Base-by-base conservation (phyloP, 345 rosid genomes). In the Rhodamnia rubescens region DNA sequence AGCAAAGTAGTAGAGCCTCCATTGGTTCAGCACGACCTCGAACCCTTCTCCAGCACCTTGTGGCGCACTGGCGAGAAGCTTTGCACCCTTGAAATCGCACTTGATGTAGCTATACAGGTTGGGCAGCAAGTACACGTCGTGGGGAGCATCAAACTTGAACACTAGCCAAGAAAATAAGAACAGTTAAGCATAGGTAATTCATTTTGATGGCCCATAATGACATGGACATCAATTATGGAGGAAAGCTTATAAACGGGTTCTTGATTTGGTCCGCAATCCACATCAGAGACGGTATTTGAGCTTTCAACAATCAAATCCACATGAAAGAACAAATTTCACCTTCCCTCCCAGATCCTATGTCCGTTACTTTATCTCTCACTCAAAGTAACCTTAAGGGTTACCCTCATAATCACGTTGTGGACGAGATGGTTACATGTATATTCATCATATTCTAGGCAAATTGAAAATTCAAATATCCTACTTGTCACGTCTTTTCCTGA, bases 91-190 rank as follows among this genome's bases (percentile, higher is more conserved):
- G 85, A 87, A 87, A 53, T 87, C 85, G 74, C 91, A 82, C 24
- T 24, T 74, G 22, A 85, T 21, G 82, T 55, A 89, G 64, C 87
- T 87, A 50, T 55, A 52, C 7, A 81, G 59, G 54, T 85, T 75
- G 24, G 90, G 88, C 74, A 84, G 69, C 86, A 82, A 32, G 87
- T 85, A 87, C 82, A 89, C 86, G 40, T 86, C 57, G 55, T 85
- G 85, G 10, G 88, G 90, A 16, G 86, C 36, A n/a, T 86, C 85
- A 4, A 84, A 88, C 53, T 86, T 88, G 89, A 88, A 88, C 53
- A 88, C 89, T 88, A 16, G 24, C 42, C 75, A 32, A 64, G 75
- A 64, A 64, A 32, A 50, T n/a, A 16, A 32, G 15, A 64, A 4
- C 7, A 29, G 44, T 32, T 61, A 29, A 61, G 74, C 5, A 7